Evolutionary conservation across 768 basidiomycete species (phyloP).

Genomic region (Boletus sensibilis): DNA sequence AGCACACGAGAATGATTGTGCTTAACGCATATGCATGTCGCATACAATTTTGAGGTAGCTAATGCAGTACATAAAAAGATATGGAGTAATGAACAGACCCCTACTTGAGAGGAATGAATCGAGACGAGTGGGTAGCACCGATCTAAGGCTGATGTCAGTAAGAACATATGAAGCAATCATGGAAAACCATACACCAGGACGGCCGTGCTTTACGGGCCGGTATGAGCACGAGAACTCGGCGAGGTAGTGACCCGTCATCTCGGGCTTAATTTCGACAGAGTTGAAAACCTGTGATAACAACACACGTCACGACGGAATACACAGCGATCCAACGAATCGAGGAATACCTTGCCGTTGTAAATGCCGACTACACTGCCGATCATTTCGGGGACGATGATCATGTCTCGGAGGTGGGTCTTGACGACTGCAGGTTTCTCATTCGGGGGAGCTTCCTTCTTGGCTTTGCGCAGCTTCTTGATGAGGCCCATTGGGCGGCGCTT

Average conservation of each 20-base stretch:
- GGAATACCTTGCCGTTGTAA: constrained; percentile 91
- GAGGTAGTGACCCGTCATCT: constrained; percentile 99
- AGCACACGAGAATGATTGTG: background rate
- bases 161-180: background rate
- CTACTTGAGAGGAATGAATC: constrained; percentile 98
- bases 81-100: constrained; percentile 25
- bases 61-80: constrained; percentile 24
- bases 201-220: constrained; percentile 99
- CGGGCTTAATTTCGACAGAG: constrained; percentile 98
- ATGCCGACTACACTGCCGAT: constrained; percentile 97
- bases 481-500: constrained; percentile 98
- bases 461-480: constrained; percentile 99
- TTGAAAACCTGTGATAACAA: constrained; percentile 67
- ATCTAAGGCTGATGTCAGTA: constrained; percentile 47
- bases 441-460: constrained; percentile 98
- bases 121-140: constrained; percentile 88
- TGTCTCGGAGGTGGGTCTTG: constrained; percentile 98
- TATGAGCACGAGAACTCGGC: constrained; percentile 97
- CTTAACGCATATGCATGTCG: constrained; percentile 30
- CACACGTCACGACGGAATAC: background rate
- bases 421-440: constrained; percentile 99
- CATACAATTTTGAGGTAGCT: constrained; percentile 38
- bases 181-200: constrained; percentile 81
- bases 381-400: constrained; percentile 99
- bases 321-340: background rate